Conservation (phyloP, 208 protist genomes). For the Herpetomonas samuelpessoai region DNA sequence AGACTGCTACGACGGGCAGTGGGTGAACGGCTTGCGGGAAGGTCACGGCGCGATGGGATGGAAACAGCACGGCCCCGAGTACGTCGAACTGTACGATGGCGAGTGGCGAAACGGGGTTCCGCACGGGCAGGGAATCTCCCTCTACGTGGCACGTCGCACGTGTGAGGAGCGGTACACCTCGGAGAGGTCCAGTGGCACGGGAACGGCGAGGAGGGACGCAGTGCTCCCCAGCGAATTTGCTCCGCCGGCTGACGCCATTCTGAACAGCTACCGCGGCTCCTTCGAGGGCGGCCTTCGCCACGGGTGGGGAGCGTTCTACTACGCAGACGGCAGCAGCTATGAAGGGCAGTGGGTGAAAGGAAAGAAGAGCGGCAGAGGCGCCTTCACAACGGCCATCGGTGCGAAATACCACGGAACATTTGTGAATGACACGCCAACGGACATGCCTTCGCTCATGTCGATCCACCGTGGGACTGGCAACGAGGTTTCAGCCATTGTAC, state of each 20-base stretch:
- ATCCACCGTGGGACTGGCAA: constrained; percentile 11
- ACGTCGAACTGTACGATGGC: constrained; percentile 76
- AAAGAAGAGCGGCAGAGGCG: constrained; percentile 53
- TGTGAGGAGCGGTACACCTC: too few species aligned
- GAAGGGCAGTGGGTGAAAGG: constrained; percentile 73
- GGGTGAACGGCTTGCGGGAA: constrained; percentile 42
- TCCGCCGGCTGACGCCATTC: constrained; percentile 29
- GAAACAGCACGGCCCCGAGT: constrained; percentile 26
- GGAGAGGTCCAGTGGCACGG: background rate
- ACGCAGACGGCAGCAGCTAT: constrained; percentile 85
- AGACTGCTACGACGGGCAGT: constrained; percentile 82
- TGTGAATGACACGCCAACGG: constrained; percentile 8
- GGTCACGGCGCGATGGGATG: constrained; percentile 83
- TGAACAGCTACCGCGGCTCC: constrained; percentile 78
- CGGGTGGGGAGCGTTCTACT: constrained; percentile 77
- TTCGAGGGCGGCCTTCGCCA: constrained; percentile 58
- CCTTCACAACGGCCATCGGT: constrained; percentile 56
- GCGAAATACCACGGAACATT: constrained; percentile 33
- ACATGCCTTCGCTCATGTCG: constrained; percentile 19
- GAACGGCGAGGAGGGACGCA: background rate
- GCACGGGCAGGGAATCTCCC: constrained; percentile 69
- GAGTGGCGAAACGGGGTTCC: constrained; percentile 60
- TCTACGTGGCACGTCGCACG: constrained; percentile 45
- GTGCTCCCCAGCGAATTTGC: constrained; percentile 27
- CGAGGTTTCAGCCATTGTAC: constrained; percentile 37